phyloP scores from a whole-genome alignment of 805 yeast species.

The Metschnikowia peoriensis region DNA sequence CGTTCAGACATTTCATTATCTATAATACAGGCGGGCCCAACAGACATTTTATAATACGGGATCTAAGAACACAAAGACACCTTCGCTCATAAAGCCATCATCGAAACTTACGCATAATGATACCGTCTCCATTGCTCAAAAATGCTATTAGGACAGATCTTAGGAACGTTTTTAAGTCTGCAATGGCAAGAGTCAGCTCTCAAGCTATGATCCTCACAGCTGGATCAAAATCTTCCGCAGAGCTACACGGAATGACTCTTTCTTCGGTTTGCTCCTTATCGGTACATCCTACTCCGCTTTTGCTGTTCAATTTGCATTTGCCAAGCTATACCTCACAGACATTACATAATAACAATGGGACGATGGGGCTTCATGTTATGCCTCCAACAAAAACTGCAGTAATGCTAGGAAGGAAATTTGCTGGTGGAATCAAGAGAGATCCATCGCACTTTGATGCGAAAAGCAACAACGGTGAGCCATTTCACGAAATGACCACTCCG shows the following conservation, averaged over 20 bases:
- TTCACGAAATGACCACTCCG: constrained; percentile 53
- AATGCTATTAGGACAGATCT: constrained; percentile 1
- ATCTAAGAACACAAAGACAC: no score
- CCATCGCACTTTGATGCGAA: constrained; percentile 18
- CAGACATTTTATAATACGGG: not conserved
- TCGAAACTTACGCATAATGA: not conserved
- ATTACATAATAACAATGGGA: constrained; percentile 50
- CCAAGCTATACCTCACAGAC: constrained; percentile 79
- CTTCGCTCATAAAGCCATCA: no score
- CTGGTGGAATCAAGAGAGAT: constrained; percentile 50
- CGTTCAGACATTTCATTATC: not conserved
- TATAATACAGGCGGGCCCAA: not conserved
- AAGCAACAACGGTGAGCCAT: constrained; percentile 31
- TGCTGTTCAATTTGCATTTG: constrained; percentile 82
- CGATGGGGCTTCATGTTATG: constrained; percentile 72
- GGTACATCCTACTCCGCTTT: constrained; percentile 68
- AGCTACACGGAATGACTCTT: constrained; percentile 72
- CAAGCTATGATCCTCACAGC: constrained; percentile 47
- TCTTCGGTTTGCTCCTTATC: constrained; percentile 85
- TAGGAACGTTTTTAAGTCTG: constrained; percentile 21
- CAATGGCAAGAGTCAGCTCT: constrained; percentile 38
- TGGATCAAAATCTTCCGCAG: constrained; percentile 10
- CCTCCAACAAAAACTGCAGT: constrained; percentile 59
- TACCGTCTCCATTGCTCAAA: constrained; percentile 1
- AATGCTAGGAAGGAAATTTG: constrained; percentile 61